Evolutionary conservation across 1,139 yeast species (phyloP).

Genomic region (Blastobotrys petasosporus): DNA sequence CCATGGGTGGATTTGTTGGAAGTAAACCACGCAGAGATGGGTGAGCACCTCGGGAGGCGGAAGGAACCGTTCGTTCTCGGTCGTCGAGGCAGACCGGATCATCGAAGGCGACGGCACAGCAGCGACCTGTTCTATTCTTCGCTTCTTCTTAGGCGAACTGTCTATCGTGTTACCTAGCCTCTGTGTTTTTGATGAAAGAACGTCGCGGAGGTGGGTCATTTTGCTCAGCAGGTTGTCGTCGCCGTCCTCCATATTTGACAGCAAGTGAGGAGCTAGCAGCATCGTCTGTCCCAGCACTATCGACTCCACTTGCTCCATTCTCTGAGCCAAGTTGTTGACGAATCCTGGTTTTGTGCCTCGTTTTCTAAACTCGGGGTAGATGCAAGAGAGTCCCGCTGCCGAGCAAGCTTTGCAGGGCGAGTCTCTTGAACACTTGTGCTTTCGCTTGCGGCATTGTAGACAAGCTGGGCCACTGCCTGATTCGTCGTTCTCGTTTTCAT

Average conservation of each 20-base stretch:
- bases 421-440: conserved; percentile 20
- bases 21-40: conserved; percentile 14
- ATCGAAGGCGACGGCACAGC: not conserved
- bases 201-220: not conserved
- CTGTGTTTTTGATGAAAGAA: not conserved
- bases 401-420: conserved; percentile 19
- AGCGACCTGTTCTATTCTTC: not conserved
- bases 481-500: not conserved
- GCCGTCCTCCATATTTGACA: not conserved
- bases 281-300: conserved; percentile 7
- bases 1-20: conserved; percentile 20
- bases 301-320: conserved; percentile 6
- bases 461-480: conserved; percentile 9
- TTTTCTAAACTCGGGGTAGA: conserved; percentile 3
- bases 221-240: not conserved
- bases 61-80: not conserved
- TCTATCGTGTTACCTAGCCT: not conserved
- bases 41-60: conserved; percentile 13
- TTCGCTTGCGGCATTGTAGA: conserved; percentile 17
- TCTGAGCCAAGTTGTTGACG: conserved; percentile 1
- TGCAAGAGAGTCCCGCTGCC: conserved; percentile 11
- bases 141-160: not conserved
- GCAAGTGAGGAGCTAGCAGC: conserved; percentile 4
- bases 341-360: conserved; percentile 1
- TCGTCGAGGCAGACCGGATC: no score